Conservation (phyloP, 805 yeast species). For the Isabelozyma heimii region DNA sequence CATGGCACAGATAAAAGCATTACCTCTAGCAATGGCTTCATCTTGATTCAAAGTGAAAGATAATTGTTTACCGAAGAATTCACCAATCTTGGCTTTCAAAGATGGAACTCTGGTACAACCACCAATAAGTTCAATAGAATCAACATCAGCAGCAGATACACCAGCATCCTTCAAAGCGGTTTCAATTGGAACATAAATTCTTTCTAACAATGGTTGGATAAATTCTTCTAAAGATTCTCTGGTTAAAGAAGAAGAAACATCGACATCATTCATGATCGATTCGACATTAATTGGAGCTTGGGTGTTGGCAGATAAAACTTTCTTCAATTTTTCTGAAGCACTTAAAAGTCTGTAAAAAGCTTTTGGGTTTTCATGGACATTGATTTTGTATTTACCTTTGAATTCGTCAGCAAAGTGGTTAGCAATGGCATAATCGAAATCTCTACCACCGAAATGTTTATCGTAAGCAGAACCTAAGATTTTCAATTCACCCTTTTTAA, state of each 20-base stretch:
- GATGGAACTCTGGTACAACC: slow-evolving; percentile 98
- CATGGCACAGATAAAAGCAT: slow-evolving; percentile 97
- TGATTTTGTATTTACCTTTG: slow-evolving; percentile 88
- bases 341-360: slow-evolving; percentile 90
- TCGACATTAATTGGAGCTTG: slow-evolving; percentile 93
- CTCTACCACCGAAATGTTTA: slow-evolving; percentile 98
- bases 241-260: slow-evolving; percentile 82
- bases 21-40: slow-evolving; percentile 99
- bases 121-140: slow-evolving; percentile 93
- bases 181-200: slow-evolving; percentile 76
- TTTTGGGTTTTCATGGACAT: slow-evolving; percentile 86
- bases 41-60: slow-evolving; percentile 97
- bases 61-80: slow-evolving; percentile 78
- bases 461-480: slow-evolving; percentile 89
- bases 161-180: slow-evolving; percentile 80
- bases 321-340: slow-evolving; percentile 91
- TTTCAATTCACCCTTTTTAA: slow-evolving; percentile 95
- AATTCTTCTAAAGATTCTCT: slow-evolving; percentile 93
- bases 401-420: slow-evolving; percentile 93
- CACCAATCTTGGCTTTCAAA: slow-evolving; percentile 76
- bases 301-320: slow-evolving; percentile 93
- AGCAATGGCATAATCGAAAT: slow-evolving; percentile 90
- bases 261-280: slow-evolving; percentile 96
- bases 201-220: slow-evolving; percentile 75
- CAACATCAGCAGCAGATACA: slow-evolving; percentile 68